These are phyloP conservation scores for Trichosporon sp. DNA, from an alignment of 1,284 basidiomycete genomes.

Conservation along the genomic window DNA sequence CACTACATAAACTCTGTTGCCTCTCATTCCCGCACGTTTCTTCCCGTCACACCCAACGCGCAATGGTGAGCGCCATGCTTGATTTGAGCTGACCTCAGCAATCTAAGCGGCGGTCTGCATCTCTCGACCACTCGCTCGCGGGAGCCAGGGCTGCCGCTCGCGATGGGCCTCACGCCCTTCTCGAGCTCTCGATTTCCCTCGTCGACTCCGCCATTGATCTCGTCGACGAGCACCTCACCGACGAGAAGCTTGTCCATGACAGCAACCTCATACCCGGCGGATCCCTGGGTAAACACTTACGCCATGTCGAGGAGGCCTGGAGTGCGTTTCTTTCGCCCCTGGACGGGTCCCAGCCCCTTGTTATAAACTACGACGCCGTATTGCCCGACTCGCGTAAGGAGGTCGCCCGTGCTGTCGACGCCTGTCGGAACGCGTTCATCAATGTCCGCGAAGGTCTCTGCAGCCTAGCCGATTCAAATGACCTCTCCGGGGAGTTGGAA, in stretches of 20 bases:
- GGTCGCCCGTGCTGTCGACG: constrained; percentile 27
- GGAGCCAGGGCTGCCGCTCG: not conserved
- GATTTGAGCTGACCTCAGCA: not conserved
- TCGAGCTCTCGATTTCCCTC: constrained; percentile 12
- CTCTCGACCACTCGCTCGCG: not conserved
- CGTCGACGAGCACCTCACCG: constrained; percentile 32
- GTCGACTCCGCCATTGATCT: constrained; percentile 36
- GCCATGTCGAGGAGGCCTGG: constrained; percentile 45
- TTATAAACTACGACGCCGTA: constrained; percentile 43
- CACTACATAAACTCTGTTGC: not conserved
- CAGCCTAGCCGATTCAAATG: constrained; percentile 21
- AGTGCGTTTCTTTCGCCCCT: constrained; percentile 35
- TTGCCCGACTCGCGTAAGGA: constrained; percentile 25
- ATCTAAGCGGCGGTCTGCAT: not conserved
- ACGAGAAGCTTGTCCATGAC: constrained; percentile 31
- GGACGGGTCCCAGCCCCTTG: constrained; percentile 1
- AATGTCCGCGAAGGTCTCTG: constrained; percentile 27
- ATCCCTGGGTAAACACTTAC: constrained; percentile 43
- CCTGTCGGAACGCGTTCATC: constrained; percentile 28
- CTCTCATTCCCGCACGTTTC: not conserved
- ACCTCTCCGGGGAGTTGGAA: constrained; percentile 26
- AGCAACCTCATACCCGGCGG: constrained; percentile 42
- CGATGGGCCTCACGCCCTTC: constrained; percentile 1
- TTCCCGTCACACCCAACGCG: not conserved
- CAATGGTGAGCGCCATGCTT: not conserved